Base-by-base conservation (phyloP, 805 yeast species). In the Maudiozyma bulderi region DNA sequence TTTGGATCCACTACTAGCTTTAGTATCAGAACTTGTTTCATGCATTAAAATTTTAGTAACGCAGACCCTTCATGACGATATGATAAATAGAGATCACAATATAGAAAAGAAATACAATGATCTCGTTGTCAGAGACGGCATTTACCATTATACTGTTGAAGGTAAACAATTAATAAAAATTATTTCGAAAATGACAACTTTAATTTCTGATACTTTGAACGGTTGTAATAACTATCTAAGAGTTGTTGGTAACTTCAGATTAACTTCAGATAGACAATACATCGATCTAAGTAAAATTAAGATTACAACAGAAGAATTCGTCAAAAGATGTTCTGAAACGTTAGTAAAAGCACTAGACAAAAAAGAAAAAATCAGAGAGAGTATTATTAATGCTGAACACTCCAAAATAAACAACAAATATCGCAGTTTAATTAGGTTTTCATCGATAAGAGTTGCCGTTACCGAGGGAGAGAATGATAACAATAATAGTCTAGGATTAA, bases 1-100 rank as follows among this genome's bases (percentile, higher is more conserved):
- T 13, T 68, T 85, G 43, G 89, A 83, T 56, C 69, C 75, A 1
- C 64, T 85, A 29, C 67, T 81, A 35, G 74, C 81, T 0, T 64
- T 81, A 40, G 84, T 83, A 0, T 79, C 85, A 41, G 82, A 80
- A 49, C 67, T 85, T 51, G 88, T 82, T 3, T 69, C 81, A 0
- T 75, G 80, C 43, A 85, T 84, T 2, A 82, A 82, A 57, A 70
- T 73, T 26, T 72, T 84, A 54, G 85, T 84, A 2, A 73, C 78
- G 3, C 74, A 73, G 50, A 77, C 82, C 0, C 60, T 77, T 47
- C 68, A 70, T 43, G 82, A 73, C 43, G 50, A 47, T 10, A 11
- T 47, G 10, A 7, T 8, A 9, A 43, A 33, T 26, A 66, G 65
- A 35, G 49, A 53, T 29, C 49, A 50, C 2, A 45, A 51, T 7